phyloP scores from a whole-genome alignment of 331 rosid genomes.

The Acacia pycnantha region DNA sequence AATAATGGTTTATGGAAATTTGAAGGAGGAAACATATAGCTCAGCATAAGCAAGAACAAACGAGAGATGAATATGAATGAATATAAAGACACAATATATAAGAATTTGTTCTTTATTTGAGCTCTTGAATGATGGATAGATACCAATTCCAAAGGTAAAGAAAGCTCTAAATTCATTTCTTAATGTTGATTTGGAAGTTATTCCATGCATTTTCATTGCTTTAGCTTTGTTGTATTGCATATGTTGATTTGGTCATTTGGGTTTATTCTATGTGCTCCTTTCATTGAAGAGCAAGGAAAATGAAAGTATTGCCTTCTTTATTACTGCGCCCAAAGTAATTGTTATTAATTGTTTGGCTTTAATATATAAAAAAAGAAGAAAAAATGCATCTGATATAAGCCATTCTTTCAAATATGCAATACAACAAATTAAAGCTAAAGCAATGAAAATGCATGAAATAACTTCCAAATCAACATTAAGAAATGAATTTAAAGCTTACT shows the following conservation, averaged over 20 bases:
- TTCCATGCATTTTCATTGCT: not conserved
- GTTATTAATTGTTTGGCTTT: too few relatives aligned
- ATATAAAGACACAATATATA: not conserved
- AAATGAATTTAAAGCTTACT: too few relatives aligned
- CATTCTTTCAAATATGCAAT: too few relatives aligned
- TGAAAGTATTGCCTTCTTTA: too few relatives aligned
- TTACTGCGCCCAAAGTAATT: too few relatives aligned
- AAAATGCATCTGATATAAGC: too few relatives aligned
- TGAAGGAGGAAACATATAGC: not conserved
- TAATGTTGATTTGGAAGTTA: not conserved
- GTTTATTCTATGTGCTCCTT: not conserved
- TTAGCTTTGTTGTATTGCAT: not conserved
- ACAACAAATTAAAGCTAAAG: too few relatives aligned
- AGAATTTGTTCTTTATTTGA: not conserved
- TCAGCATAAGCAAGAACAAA: not conserved
- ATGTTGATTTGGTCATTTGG: not conserved
- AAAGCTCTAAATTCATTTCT: not conserved
- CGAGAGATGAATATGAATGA: not conserved
- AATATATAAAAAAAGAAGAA: too few relatives aligned
- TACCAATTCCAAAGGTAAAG: not conserved
- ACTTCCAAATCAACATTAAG: too few relatives aligned
- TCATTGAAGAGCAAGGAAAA: too few relatives aligned
- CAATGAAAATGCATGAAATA: too few relatives aligned
- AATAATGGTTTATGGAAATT: not conserved
- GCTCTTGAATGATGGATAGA: not conserved